These are phyloP conservation scores for Halophytophthora batemanensis DNA, from an alignment of 352 stramenopile species.

Conservation along the genomic window DNA sequence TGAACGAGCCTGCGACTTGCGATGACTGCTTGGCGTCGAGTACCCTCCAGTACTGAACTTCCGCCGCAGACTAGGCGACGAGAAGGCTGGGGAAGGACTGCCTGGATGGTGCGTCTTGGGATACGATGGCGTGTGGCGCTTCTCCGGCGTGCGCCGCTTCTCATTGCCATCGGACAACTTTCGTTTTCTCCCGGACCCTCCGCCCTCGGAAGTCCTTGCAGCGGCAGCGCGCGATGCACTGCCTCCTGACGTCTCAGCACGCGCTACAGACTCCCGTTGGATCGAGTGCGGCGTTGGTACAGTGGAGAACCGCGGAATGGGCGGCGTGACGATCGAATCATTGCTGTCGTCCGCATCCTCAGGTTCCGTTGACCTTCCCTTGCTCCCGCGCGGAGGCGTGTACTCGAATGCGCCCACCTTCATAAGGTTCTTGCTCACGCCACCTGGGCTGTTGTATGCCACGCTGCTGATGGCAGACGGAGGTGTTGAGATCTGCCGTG, in stretches of 20 bases:
- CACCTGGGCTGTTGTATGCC: conserved; percentile 47
- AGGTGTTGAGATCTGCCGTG: conserved; percentile 40
- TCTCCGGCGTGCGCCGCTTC: conserved; percentile 23
- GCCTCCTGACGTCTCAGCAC: conserved; percentile 1
- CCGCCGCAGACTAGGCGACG: conserved; percentile 47
- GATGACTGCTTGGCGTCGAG: conserved; percentile 36
- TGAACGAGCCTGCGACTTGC: conserved; percentile 9
- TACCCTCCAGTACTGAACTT: conserved; percentile 68
- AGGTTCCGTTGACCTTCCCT: conserved; percentile 12
- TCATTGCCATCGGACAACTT: conserved; percentile 28
- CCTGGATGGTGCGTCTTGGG: conserved; percentile 49
- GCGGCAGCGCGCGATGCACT: neutral
- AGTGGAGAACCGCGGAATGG: conserved; percentile 61
- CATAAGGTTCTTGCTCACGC: conserved; percentile 77
- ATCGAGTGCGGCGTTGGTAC: conserved; percentile 28
- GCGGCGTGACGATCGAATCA: conserved; percentile 37
- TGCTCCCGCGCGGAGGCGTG: conserved; percentile 46
- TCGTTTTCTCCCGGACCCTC: conserved; percentile 38
- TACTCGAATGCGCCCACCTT: conserved; percentile 79
- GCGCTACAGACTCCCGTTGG: conserved; percentile 9
- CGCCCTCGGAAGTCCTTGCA: conserved; percentile 17
- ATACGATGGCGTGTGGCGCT: conserved; percentile 27
- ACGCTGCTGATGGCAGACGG: conserved; percentile 77
- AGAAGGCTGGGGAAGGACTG: conserved; percentile 25
- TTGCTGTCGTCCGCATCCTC: conserved; percentile 24